Percentiles rank a stretch among this genome's conserved stretches.
These are phyloP conservation scores for Phlebiopsis gigantea DNA, from an alignment of 768 basidiomycete species.

Conservation along the genomic window DNA sequence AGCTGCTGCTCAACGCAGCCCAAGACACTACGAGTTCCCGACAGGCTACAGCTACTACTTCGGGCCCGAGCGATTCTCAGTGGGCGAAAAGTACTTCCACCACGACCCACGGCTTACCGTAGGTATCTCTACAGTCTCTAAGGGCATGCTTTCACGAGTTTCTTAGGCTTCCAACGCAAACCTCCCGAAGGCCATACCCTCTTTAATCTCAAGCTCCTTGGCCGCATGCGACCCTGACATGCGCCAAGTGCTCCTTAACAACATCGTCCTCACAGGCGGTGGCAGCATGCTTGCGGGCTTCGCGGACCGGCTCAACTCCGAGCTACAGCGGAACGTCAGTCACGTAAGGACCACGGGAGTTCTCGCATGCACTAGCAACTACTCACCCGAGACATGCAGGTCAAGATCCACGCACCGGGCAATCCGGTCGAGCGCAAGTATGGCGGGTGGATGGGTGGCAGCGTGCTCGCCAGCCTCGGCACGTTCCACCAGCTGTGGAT, in stretches of 20 bases:
- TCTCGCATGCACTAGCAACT: background rate
- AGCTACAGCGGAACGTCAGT: constrained; percentile 69
- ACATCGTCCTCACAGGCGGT: constrained; percentile 95
- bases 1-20: constrained; percentile 48
- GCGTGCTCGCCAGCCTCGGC: constrained; percentile 89
- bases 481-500: constrained; percentile 99
- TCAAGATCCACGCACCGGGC: constrained; percentile 90
- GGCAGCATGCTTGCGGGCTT: constrained; percentile 85
- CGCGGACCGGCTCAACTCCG: constrained; percentile 73
- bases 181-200: constrained; percentile 70
- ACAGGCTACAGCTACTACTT: constrained; percentile 87
- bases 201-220: constrained; percentile 73
- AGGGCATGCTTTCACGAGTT: background rate
- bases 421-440: constrained; percentile 87
- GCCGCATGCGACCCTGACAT: constrained; percentile 88
- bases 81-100: constrained; percentile 87
- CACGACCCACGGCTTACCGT: constrained; percentile 42
- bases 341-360: constrained; percentile 50
- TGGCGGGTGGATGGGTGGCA: constrained; percentile 94
- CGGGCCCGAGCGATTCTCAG: constrained; percentile 71
- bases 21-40: constrained; percentile 88
- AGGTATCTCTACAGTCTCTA: constrained; percentile 7
- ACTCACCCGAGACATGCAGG: constrained; percentile 35
- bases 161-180: constrained; percentile 50
- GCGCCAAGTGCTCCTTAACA: constrained; percentile 83